Evolutionary conservation across 2,329 filamentous ascomycete genomes (phyloP).

Genomic region (Dothideomycetidae sp.): DNA sequence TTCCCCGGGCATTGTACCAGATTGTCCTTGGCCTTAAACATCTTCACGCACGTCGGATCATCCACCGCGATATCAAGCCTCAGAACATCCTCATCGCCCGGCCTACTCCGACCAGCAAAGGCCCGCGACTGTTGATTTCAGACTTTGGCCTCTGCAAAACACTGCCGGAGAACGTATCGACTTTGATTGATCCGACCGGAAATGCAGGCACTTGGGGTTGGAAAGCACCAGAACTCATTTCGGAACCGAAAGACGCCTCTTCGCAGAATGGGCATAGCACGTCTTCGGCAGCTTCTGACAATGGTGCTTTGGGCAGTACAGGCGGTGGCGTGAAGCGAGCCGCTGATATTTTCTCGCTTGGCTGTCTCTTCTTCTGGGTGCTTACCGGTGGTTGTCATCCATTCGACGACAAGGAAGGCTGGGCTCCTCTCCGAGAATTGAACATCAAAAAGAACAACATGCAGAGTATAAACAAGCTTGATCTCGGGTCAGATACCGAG

Average conservation of each 20-base stretch:
- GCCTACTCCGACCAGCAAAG: conserved; percentile 38
- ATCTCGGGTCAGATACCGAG: conserved; percentile 57
- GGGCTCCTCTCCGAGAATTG: conserved; percentile 71
- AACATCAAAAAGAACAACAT: conserved; percentile 89
- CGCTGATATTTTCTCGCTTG: conserved; percentile 94
- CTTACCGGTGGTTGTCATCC: conserved; percentile 83
- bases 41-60: conserved; percentile 81
- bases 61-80: conserved; percentile 92
- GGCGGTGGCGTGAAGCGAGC: conserved; percentile 74
- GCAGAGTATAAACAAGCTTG: conserved; percentile 42
- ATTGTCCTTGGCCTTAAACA: conserved; percentile 81
- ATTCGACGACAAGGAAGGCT: conserved; percentile 85
- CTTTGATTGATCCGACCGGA: conserved; percentile 84
- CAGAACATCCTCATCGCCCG: conserved; percentile 80
- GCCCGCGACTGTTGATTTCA: conserved; percentile 79
- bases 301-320: conserved; percentile 24
- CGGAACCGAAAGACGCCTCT: conserved; percentile 36
- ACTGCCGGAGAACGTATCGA: conserved; percentile 83
- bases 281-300: conserved; percentile 39
- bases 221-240: conserved; percentile 85
- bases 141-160: conserved; percentile 98
- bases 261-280: conserved; percentile 34
- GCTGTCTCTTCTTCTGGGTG: conserved; percentile 98
- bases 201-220: conserved; percentile 91
- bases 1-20: conserved; percentile 71